Evolutionary conservation across 2,329 filamentous ascomycete species (phyloP).

Genomic region (Xylaria multiplex): DNA sequence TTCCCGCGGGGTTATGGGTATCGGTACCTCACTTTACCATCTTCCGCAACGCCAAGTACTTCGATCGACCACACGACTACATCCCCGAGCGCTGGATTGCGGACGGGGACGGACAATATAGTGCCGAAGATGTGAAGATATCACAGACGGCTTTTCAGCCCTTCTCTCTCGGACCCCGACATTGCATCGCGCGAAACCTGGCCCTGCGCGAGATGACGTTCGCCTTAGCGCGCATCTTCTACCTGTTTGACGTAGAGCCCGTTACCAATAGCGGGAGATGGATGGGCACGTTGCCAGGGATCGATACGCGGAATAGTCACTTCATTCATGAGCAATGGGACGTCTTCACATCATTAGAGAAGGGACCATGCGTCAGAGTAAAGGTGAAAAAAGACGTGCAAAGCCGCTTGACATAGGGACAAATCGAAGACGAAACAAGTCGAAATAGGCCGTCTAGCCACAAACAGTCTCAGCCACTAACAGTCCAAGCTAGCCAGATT

Average conservation of each 20-base stretch:
- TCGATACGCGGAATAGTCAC: too few species aligned
- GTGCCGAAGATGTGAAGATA: conserved; percentile 9
- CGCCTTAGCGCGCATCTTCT: conserved; percentile 3
- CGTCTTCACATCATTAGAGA: too few species aligned
- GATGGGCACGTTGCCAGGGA: too few species aligned
- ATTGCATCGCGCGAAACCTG: conserved; percentile 17
- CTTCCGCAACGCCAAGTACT: conserved; percentile 22
- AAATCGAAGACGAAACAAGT: too few species aligned
- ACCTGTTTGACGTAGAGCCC: conserved; percentile 11
- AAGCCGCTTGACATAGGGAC: too few species aligned
- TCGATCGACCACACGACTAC: conserved; percentile 25
- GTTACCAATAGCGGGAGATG: neutral
- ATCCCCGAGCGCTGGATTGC: conserved; percentile 33
- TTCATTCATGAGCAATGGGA: too few species aligned
- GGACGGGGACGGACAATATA: neutral
- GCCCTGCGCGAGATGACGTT: conserved; percentile 12
- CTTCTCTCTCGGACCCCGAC: conserved; percentile 18
- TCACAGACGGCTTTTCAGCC: conserved; percentile 16
- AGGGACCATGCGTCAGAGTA: too few species aligned
- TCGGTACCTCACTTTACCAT: conserved; percentile 28
- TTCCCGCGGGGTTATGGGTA: conserved; percentile 26
- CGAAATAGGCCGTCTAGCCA: too few species aligned
- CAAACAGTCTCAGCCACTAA: too few species aligned
- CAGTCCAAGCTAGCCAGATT: too few species aligned
- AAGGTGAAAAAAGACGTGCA: too few species aligned